Percentiles rank a stretch among this genome's conserved stretches.
These are phyloP conservation scores for Isabelozyma pseudorhagii DNA, from an alignment of 805 yeast genomes.

Conservation along the genomic window DNA sequence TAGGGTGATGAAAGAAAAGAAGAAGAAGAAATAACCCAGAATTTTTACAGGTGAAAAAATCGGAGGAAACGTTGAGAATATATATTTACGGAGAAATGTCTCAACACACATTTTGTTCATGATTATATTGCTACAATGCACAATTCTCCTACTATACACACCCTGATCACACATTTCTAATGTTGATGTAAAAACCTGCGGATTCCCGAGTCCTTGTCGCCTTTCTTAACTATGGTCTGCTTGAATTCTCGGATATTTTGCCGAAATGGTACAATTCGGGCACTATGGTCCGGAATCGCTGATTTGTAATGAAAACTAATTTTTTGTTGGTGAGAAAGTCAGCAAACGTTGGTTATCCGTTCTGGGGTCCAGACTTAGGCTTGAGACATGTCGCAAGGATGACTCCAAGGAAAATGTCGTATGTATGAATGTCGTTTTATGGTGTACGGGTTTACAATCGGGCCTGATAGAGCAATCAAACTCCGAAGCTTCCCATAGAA, in stretches of 20 bases:
- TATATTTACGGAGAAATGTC: too few species aligned
- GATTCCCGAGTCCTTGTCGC: not conserved
- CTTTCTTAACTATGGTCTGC: not conserved
- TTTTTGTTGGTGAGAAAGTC: not conserved
- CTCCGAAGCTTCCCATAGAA: not conserved
- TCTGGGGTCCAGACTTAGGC: not conserved
- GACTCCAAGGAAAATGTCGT: not conserved
- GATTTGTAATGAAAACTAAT: not conserved
- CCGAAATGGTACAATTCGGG: not conserved
- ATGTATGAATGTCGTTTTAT: not conserved
- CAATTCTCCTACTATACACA: too few species aligned
- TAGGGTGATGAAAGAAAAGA: not conserved
- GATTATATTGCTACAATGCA: too few species aligned
- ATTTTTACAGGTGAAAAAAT: not conserved
- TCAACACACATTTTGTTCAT: not conserved
- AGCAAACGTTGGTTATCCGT: not conserved
- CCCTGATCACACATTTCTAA: too few species aligned
- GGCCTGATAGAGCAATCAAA: not conserved
- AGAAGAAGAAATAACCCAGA: not conserved
- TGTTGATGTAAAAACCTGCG: not conserved
- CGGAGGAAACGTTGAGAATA: not conserved
- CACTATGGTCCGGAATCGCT: not conserved
- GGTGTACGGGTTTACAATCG: not conserved
- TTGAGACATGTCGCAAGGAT: not conserved
- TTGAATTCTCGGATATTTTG: not conserved